Evolutionary conservation across 75 land plant species (phyloP).

Genomic region (Pinus tabuliformis): DNA sequence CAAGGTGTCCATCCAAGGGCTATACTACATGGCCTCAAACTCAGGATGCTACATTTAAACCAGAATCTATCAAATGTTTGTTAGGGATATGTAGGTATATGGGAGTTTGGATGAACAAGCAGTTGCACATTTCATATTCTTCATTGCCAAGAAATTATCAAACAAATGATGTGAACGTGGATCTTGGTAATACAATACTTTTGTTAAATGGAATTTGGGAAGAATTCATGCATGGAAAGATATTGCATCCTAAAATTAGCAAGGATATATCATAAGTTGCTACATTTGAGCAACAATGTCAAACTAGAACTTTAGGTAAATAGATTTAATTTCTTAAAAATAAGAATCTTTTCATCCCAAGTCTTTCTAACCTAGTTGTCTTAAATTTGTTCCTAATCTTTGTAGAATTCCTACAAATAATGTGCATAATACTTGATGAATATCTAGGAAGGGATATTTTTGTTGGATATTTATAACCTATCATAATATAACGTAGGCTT

Average conservation of each 20-base stretch:
- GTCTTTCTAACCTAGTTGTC: no score
- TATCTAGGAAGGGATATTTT: no score
- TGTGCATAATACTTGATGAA: no score
- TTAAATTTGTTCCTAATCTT: no score
- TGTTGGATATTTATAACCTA: no score
- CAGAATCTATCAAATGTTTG: slow-evolving; percentile 74
- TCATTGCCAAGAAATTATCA: slow-evolving; percentile 36
- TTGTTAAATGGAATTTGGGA: slow-evolving; percentile 37
- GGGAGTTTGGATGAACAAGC: slow-evolving; percentile 86
- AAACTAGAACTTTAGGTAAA: slow-evolving; percentile 65
- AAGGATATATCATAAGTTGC: slow-evolving; percentile 56
- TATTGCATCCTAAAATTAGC: slow-evolving; percentile 43
- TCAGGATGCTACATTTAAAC: slow-evolving; percentile 66
- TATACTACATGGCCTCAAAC: slow-evolving; percentile 53
- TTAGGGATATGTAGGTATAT: slow-evolving; percentile 67
- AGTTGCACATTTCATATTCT: slow-evolving; percentile 38
- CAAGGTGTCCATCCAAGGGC: slow-evolving; percentile 77
- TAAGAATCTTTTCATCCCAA: no score
- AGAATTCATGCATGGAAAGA: slow-evolving; percentile 29
- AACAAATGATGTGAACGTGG: slow-evolving; percentile 18
- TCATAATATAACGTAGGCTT: no score
- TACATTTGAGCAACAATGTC: slow-evolving; percentile 70
- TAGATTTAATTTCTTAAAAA: no score
- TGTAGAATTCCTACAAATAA: no score
- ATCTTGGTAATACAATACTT: slow-evolving; percentile 12